A percentile compares a stretch with the other conserved stretches of the same genome.
phyloP scores from a whole-genome alignment of 2,329 filamentous ascomycete genomes.

The Davidsoniella virescens region DNA sequence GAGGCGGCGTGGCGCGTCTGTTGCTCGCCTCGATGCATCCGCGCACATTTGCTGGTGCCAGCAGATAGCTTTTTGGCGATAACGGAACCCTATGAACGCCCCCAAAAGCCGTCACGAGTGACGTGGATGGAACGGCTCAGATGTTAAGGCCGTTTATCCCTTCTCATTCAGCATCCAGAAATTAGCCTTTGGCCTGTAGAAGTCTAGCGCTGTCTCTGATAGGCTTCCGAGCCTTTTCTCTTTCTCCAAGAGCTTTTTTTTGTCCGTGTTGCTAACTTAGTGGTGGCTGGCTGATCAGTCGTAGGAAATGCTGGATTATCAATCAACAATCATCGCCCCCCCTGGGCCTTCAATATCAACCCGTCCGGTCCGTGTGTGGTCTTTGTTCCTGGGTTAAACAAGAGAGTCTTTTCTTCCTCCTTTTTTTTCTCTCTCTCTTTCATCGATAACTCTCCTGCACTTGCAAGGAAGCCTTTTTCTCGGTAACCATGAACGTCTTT shows the following conservation, averaged over 20 bases:
- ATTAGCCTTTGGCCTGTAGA: too few species aligned
- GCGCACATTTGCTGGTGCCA: not conserved
- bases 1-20: too few species aligned
- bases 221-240: too few species aligned
- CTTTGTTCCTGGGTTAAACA: not conserved
- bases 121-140: too few species aligned
- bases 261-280: not conserved
- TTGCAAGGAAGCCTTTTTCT: too few species aligned
- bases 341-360: not conserved
- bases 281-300: not conserved
- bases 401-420: not conserved
- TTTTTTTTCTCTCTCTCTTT: not conserved
- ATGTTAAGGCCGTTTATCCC: too few species aligned
- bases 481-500: not conserved
- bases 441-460: not conserved
- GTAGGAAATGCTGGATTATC: constrained; percentile 8
- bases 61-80: not conserved
- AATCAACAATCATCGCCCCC: constrained; percentile 6
- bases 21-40: too few species aligned
- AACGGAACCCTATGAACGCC: too few species aligned
- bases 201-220: too few species aligned
- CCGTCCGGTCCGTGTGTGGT: not conserved
- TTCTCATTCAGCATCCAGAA: too few species aligned
- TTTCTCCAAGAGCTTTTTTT: too few species aligned
- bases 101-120: too few species aligned